Evolutionary conservation across 441 rosid genomes (phyloP).

Genomic region (Breynia disticha): DNA sequence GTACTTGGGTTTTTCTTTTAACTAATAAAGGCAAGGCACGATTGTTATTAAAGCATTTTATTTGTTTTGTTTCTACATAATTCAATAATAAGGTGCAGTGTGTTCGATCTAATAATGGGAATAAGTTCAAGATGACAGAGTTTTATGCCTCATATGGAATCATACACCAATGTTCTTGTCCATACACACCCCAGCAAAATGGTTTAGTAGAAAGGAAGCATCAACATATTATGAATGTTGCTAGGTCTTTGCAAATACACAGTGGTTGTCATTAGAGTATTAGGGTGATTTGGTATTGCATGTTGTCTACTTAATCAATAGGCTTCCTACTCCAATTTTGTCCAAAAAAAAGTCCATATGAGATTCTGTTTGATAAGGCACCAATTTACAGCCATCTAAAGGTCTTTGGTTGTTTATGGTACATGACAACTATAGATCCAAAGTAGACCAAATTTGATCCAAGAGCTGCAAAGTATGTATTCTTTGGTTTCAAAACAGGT

Average conservation of each 20-base stretch:
- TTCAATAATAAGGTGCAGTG: background rate
- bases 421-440: background rate
- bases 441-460: background rate
- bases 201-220: slow-evolving; percentile 4
- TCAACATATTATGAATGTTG: slow-evolving; percentile 1
- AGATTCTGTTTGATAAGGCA: background rate
- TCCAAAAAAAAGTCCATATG: background rate
- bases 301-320: background rate
- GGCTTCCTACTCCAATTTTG: background rate
- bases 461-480: background rate
- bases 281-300: background rate
- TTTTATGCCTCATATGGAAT: background rate
- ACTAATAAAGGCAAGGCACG: background rate
- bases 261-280: background rate
- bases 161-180: background rate
- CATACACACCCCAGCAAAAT: background rate
- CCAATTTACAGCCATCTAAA: background rate
- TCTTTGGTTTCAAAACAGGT: background rate
- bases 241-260: background rate
- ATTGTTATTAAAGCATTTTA: background rate
- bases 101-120: background rate
- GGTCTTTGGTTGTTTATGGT: slow-evolving; percentile 5
- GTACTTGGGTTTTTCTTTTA: slow-evolving; percentile 4
- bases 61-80: background rate
- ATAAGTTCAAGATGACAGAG: background rate